A percentile compares a stretch with the other conserved stretches of the same genome.
phyloP scores from a whole-genome alignment of 2,329 filamentous ascomycete genomes.

The Coccinonectria pachysandricola region DNA sequence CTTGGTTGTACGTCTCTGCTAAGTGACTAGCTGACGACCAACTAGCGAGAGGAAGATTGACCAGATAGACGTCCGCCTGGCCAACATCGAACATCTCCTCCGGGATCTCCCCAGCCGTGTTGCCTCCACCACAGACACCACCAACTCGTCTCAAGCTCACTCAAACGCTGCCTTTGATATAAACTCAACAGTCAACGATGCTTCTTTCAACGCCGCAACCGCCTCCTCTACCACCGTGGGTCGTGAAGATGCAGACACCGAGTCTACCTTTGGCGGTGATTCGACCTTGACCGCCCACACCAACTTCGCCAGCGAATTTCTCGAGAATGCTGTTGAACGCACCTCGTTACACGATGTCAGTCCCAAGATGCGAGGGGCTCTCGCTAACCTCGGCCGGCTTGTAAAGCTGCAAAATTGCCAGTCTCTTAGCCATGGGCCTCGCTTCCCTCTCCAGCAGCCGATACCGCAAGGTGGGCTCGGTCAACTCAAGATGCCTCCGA shows the following conservation, averaged over 20 bases:
- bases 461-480: conserved; percentile 35
- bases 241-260: conserved; percentile 30
- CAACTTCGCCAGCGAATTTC: conserved; percentile 43
- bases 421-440: conserved; percentile 30
- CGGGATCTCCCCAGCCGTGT: conserved; percentile 24
- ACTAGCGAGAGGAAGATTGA: conserved; percentile 44
- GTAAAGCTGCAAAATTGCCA: conserved; percentile 38
- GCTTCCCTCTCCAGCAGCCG: conserved; percentile 35
- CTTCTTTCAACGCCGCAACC: no score
- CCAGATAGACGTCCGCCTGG: conserved; percentile 34
- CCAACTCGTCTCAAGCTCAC: conserved; percentile 14
- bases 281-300: conserved; percentile 40
- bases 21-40: not conserved
- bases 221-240: conserved; percentile 23
- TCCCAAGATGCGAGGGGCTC: conserved; percentile 42
- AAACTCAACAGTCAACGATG: no score
- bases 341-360: conserved; percentile 35
- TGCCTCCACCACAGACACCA: conserved; percentile 14
- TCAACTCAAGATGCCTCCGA: conserved; percentile 46
- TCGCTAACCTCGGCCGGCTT: conserved; percentile 41
- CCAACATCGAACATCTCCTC: conserved; percentile 34
- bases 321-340: conserved; percentile 41
- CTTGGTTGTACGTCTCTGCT: no score
- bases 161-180: conserved; percentile 10
- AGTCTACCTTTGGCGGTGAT: conserved; percentile 36